Conservation (phyloP, 768 basidiomycete genomes). For the Pisolithus orientalis region DNA sequence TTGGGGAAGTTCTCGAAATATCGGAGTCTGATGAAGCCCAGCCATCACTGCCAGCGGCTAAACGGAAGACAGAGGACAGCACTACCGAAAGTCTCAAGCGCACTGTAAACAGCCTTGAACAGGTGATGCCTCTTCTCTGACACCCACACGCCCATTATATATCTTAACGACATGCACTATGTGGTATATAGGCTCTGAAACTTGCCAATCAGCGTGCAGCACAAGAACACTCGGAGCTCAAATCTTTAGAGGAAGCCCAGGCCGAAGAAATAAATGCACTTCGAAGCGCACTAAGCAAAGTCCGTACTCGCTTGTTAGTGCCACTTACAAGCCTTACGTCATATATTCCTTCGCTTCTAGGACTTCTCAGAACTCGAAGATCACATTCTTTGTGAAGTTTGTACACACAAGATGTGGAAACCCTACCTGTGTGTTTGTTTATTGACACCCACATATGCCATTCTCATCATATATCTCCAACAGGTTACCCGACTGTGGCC, state of each 20-base stretch:
- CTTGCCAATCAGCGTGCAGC: conserved; percentile 5
- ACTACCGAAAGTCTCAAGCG: conserved; percentile 25
- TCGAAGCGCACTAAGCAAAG: background rate
- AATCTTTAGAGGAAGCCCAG: conserved; percentile 3
- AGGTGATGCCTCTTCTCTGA: conserved; percentile 25
- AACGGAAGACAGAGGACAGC: conserved; percentile 12
- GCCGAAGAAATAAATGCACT: background rate
- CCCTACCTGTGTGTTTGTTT: conserved; percentile 51
- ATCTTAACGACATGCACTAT: background rate
- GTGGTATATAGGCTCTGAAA: conserved; percentile 15
- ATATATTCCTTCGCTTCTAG: conserved; percentile 20
- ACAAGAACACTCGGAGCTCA: conserved; percentile 18
- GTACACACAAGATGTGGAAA: conserved; percentile 55
- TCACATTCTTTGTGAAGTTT: conserved; percentile 56
- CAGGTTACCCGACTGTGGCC: conserved; percentile 63
- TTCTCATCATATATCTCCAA: background rate
- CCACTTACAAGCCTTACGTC: background rate
- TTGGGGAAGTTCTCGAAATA: conserved; percentile 46
- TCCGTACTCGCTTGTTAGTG: background rate
- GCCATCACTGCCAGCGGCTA: conserved; percentile 2
- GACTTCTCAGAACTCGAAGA: conserved; percentile 46
- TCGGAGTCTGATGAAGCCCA: conserved; percentile 47
- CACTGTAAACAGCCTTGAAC: conserved; percentile 37
- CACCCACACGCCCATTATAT: background rate
- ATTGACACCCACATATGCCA: background rate